phyloP scores from a whole-genome alignment of 768 basidiomycete genomes.

The Amanita phalloides region DNA sequence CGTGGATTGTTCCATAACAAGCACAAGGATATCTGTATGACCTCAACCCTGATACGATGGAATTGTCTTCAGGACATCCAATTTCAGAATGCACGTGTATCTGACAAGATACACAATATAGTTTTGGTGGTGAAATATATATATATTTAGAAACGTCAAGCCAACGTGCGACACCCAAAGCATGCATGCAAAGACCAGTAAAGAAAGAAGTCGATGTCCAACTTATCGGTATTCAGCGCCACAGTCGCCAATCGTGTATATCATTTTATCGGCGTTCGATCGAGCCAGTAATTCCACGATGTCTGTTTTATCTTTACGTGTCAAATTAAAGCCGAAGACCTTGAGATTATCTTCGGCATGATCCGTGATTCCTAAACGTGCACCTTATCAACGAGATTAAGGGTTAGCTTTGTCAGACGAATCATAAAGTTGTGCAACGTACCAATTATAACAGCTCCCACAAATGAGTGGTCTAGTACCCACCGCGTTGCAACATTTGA shows the following conservation, averaged over 20 bases:
- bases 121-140: no score
- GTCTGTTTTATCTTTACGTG: slow-evolving; percentile 41
- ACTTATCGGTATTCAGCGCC: slow-evolving; percentile 68
- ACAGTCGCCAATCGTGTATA: slow-evolving; percentile 69
- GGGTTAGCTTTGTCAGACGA: background rate
- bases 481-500: slow-evolving; percentile 76
- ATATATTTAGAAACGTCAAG: no score
- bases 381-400: slow-evolving; percentile 32
- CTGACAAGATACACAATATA: no score
- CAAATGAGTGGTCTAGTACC: slow-evolving; percentile 70
- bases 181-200: no score
- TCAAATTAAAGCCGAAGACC: slow-evolving; percentile 49
- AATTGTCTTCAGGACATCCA: no score
- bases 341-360: slow-evolving; percentile 59
- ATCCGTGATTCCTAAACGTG: slow-evolving; percentile 65
- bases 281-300: slow-evolving; percentile 53
- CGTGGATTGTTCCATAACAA: no score
- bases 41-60: no score
- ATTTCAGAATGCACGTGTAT: no score
- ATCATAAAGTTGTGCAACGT: slow-evolving; percentile 5
- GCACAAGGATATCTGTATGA: no score
- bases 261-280: slow-evolving; percentile 54
- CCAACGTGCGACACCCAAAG: no score
- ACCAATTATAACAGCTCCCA: slow-evolving; percentile 78
- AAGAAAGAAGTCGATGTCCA: background rate